Conservation (phyloP, 331 rosid species). For the Rhamnella rubrinervis region DNA sequence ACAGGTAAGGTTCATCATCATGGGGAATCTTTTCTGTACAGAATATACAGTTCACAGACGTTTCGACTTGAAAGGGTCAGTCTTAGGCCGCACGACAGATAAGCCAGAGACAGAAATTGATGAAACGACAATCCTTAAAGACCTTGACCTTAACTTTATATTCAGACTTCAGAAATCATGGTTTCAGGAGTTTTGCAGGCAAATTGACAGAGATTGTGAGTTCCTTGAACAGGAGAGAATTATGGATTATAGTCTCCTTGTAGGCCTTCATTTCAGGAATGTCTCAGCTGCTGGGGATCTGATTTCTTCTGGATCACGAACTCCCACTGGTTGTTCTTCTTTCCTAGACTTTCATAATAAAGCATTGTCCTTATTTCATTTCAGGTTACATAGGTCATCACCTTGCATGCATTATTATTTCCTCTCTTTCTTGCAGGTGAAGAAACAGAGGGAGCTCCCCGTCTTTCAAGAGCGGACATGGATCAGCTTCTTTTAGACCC, state of each 20-base stretch:
- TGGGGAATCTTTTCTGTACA: conserved; percentile 78
- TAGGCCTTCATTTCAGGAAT: conserved; percentile 76
- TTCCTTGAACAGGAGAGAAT: conserved; percentile 79
- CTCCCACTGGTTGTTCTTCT: conserved; percentile 39
- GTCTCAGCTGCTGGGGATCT: conserved; percentile 62
- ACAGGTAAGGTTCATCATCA: conserved; percentile 80
- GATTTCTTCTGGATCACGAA: conserved; percentile 43
- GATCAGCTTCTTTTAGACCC: conserved; percentile 65
- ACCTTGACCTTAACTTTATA: conserved; percentile 84
- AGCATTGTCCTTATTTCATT: neutral
- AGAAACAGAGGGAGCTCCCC: conserved; percentile 53
- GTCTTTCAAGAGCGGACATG: conserved; percentile 41
- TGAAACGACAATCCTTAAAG: conserved; percentile 78
- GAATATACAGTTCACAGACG: conserved; percentile 62
- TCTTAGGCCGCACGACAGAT: conserved; percentile 70
- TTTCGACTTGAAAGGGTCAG: conserved; percentile 80
- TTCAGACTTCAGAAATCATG: conserved; percentile 54
- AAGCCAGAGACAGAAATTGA: conserved; percentile 64
- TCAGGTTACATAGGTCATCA: neutral
- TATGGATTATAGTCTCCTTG: conserved; percentile 80
- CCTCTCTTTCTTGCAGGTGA: conserved; percentile 37
- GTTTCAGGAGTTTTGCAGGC: conserved; percentile 79
- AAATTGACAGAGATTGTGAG: conserved; percentile 79
- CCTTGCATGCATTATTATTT: neutral
- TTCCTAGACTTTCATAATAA: neutral